A percentile compares a stretch with the other conserved stretches of the same genome.
Evolutionary conservation across 2,329 filamentous ascomycete species (phyloP).

Genomic region (Aspergillus niger): DNA sequence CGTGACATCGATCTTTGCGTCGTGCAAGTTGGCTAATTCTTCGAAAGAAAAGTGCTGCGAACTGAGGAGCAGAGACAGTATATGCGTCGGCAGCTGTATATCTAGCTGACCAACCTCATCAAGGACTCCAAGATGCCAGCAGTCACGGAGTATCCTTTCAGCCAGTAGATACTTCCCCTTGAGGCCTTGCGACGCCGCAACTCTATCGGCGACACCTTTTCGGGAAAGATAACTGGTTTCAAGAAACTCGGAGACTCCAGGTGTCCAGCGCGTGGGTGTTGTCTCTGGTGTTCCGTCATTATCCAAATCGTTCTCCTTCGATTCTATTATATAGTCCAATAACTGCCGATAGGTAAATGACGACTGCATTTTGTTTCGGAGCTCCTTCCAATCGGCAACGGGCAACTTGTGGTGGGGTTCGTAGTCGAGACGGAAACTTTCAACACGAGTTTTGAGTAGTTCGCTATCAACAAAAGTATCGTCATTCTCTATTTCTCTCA

Average conservation of each 20-base stretch:
- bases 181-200: constrained; percentile 23
- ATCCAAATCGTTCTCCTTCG: background rate
- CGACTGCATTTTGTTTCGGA: constrained; percentile 32
- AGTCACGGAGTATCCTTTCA: constrained; percentile 42
- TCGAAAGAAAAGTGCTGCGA: constrained; percentile 41
- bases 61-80: constrained; percentile 34
- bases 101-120: constrained; percentile 42
- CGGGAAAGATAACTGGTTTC: constrained; percentile 21
- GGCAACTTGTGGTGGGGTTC: constrained; percentile 29
- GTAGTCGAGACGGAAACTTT: constrained; percentile 28
- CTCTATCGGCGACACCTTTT: constrained; percentile 22
- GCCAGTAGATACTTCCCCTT: constrained; percentile 36
- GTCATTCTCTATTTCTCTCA: constrained; percentile 30
- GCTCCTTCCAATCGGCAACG: constrained; percentile 30
- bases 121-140: constrained; percentile 39
- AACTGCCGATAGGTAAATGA: constrained; percentile 41
- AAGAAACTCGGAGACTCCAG: constrained; percentile 35
- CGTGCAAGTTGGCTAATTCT: constrained; percentile 37
- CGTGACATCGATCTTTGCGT: constrained; percentile 41
- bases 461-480: constrained; percentile 14
- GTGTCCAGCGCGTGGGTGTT: constrained; percentile 28
- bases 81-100: constrained; percentile 31
- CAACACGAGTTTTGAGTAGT: constrained; percentile 30
- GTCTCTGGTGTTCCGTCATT: background rate
- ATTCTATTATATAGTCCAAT: constrained; percentile 29